phyloP scores from a whole-genome alignment of 75 land plant species.

The Sequoiadendron giganteum region DNA sequence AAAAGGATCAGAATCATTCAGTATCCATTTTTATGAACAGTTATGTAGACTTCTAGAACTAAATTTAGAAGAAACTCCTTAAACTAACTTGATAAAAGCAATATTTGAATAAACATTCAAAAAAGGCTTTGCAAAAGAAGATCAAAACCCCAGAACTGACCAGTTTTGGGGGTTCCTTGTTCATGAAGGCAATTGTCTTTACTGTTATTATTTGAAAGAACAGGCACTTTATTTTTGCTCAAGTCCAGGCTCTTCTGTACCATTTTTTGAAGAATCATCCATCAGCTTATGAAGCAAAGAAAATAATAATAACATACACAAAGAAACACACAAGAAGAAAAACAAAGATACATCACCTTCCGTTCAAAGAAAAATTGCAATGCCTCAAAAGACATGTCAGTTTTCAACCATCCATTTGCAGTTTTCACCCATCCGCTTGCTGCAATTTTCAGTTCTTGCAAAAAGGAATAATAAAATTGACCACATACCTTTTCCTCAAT shows the following conservation, averaged over 20 bases:
- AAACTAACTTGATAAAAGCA: background rate
- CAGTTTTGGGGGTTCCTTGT: background rate
- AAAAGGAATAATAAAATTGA: background rate
- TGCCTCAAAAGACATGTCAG: slow-evolving; percentile 2
- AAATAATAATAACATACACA: background rate
- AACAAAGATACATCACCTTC: background rate
- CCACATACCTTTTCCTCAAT: background rate
- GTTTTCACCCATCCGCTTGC: slow-evolving; percentile 5
- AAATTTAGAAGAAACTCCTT: background rate
- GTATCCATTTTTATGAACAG: background rate
- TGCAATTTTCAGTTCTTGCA: background rate
- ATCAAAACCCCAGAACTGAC: slow-evolving; percentile 7
- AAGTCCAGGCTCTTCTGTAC: background rate
- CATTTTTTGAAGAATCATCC: background rate
- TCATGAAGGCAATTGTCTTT: background rate
- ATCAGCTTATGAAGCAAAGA: slow-evolving; percentile 2
- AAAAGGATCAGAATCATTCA: background rate
- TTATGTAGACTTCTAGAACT: background rate
- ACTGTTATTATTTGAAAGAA: background rate
- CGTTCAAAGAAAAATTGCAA: background rate
- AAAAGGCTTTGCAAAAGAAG: background rate
- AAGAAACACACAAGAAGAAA: background rate
- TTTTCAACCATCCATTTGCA: slow-evolving; percentile 1
- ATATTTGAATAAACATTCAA: background rate
- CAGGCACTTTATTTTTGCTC: background rate